phyloP scores from a whole-genome alignment of 208 protist genomes.

The Trypanosoma cruzi region DNA sequence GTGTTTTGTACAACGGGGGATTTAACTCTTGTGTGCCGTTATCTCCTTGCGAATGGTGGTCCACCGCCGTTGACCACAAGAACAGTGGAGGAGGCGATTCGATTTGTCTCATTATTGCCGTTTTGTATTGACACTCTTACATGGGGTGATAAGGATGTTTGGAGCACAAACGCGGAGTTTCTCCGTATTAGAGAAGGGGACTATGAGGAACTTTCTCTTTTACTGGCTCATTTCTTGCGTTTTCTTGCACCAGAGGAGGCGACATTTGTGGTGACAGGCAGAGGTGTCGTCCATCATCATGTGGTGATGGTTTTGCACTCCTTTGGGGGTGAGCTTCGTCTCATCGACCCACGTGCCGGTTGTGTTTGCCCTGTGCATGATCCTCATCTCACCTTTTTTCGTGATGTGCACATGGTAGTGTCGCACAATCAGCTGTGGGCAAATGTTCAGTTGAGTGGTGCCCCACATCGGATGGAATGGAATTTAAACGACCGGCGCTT shows the following conservation, averaged over 20 bases:
- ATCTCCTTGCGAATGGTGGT: conserved; percentile 63
- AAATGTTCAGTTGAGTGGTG: conserved; percentile 77
- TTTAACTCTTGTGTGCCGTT: conserved; percentile 69
- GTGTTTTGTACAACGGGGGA: conserved; percentile 76
- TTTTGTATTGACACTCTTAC: conserved; percentile 65
- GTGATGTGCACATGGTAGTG: conserved; percentile 72
- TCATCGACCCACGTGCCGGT: conserved; percentile 79
- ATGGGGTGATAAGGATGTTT: conserved; percentile 65
- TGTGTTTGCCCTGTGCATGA: conserved; percentile 39
- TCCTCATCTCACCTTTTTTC: conserved; percentile 56
- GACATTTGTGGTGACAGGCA: conserved; percentile 65
- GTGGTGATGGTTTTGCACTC: conserved; percentile 71
- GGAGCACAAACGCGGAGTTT: conserved; percentile 79
- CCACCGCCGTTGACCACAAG: conserved; percentile 52
- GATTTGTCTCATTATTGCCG: conserved; percentile 72
- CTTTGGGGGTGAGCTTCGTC: conserved; percentile 52
- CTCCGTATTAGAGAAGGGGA: conserved; percentile 60
- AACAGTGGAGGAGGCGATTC: conserved; percentile 73
- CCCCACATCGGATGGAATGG: conserved; percentile 84
- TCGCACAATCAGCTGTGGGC: conserved; percentile 84
- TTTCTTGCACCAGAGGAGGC: conserved; percentile 52
- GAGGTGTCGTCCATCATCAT: conserved; percentile 53
- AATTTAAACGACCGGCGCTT: conserved; percentile 48
- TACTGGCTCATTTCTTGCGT: conserved; percentile 80
- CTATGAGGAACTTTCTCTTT: conserved; percentile 80